Evolutionary conservation across 768 basidiomycete species (phyloP), one percentile per base, ranked within the genome.

Genomic region (Coprinopsis strossmayeri): DNA sequence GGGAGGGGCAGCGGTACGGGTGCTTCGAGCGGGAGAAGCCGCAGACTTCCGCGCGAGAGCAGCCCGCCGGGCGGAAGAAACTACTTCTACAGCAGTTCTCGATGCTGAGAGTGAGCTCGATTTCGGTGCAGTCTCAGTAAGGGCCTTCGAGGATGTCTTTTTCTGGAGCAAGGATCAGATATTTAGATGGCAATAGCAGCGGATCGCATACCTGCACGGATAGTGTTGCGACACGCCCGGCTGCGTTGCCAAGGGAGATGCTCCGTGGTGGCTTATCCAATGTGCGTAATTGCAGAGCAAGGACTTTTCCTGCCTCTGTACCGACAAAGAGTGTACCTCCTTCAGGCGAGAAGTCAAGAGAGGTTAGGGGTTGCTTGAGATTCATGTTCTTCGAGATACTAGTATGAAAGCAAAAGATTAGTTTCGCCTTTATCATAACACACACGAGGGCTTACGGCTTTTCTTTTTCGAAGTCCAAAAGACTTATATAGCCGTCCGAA

Each of bases 401-500:
- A 23, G 21, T 5, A 25, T 42, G 23, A 5, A 42, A 4, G 21
- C 30, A 32, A 32, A n/a, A n/a, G n/a, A n/a, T 32, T 7, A 32
- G 30, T 41, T 32, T 55, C 13, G 32, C 17, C 21, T 24, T 34
- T 34, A 17, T 13, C 7, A 5, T 17, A 37, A 1, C 18, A 34
- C 12, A 39, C 45, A 44, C 32, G 15, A 38, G 28, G 28, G 61
- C 75, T 38, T 56, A 87, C 86, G 77, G 75, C 55, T 81, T 81
- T 50, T 87, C 84, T 60, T 87, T 88, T 42, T 89, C 84, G 20
- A 90, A 59, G 58, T 90, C 87, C 42, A 88, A 64, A 5, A 88
- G 69, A 2, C 64, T 70, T 10, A 89, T 69, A 35, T 67, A 64
- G 1, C 84, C 85, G 3, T 63, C 67, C 11, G 73, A 67, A 34